Evolutionary conservation across 371 early-diverging fungal species (phyloP).

Genomic region (Mortierella sp.): DNA sequence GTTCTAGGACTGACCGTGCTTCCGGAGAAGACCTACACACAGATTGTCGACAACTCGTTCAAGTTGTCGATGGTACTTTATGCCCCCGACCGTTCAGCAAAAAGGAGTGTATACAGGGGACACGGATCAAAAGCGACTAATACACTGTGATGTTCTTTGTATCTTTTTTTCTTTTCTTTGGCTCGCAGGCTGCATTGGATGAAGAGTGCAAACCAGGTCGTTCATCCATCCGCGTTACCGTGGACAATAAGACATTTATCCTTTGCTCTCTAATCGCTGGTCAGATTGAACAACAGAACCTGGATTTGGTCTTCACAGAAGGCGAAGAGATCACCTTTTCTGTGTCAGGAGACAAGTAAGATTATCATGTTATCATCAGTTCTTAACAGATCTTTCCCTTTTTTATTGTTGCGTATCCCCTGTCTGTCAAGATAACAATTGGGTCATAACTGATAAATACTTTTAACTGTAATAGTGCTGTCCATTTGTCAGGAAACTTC

Average conservation of each 20-base stretch:
- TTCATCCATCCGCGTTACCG: constrained; percentile 70
- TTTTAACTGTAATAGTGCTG: constrained; percentile 32
- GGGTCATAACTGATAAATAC: background rate
- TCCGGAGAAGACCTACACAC: constrained; percentile 76
- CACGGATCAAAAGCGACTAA: background rate
- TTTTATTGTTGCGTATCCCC: constrained; percentile 1
- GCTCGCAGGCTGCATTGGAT: constrained; percentile 75
- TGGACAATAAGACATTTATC: constrained; percentile 76
- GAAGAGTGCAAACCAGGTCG: constrained; percentile 64
- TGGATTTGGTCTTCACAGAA: constrained; percentile 79
- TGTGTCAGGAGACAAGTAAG: constrained; percentile 62
- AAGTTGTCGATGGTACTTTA: constrained; percentile 73
- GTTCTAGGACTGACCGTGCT: constrained; percentile 35
- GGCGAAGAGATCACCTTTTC: constrained; percentile 83
- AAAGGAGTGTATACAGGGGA: too few relatives aligned
- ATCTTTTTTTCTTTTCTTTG: background rate
- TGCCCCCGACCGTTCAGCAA: too few relatives aligned
- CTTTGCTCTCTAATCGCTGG: constrained; percentile 83
- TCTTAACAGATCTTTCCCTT: too few relatives aligned
- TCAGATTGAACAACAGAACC: constrained; percentile 62
- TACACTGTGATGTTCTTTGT: background rate
- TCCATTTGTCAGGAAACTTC: constrained; percentile 84
- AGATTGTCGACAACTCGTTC: constrained; percentile 79
- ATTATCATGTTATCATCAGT: background rate
- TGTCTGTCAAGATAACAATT: background rate